Evolutionary conservation across 2,329 filamentous ascomycete species (phyloP).

Genomic region (Xylariaceae sp.): DNA sequence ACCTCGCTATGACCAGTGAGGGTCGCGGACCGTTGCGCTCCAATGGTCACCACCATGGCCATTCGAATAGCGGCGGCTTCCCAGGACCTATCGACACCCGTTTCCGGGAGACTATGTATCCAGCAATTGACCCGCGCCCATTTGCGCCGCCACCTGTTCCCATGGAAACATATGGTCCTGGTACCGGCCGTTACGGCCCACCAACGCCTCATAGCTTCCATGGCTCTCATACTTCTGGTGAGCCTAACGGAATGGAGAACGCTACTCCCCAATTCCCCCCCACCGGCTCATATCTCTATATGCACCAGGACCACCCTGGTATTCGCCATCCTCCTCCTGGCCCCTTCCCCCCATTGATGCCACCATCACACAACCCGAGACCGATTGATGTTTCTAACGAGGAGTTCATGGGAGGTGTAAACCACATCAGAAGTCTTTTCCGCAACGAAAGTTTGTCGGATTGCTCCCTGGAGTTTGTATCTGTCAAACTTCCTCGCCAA

Average conservation of each 20-base stretch:
- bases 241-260: slow-evolving; percentile 39
- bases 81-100: slow-evolving; percentile 26
- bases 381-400: slow-evolving; percentile 22
- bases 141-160: slow-evolving; percentile 27
- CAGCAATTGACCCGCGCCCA: slow-evolving; percentile 23
- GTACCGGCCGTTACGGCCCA: slow-evolving; percentile 41
- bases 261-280: slow-evolving; percentile 37
- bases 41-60: slow-evolving; percentile 27
- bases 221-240: slow-evolving; percentile 53
- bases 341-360: slow-evolving; percentile 29
- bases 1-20: slow-evolving; percentile 26
- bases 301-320: slow-evolving; percentile 20
- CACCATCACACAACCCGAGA: slow-evolving; percentile 21
- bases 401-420: slow-evolving; percentile 27
- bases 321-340: slow-evolving; percentile 21
- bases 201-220: slow-evolving; percentile 58
- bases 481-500: slow-evolving; percentile 33
- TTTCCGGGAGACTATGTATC: slow-evolving; percentile 27
- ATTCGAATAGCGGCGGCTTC: slow-evolving; percentile 28
- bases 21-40: slow-evolving; percentile 22
- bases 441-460: slow-evolving; percentile 38
- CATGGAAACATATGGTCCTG: slow-evolving; percentile 33
- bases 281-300: slow-evolving; percentile 32
- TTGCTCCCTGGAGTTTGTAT: slow-evolving; percentile 39
- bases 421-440: slow-evolving; percentile 37